Conservation (phyloP, 768 basidiomycete genomes). For the Mycena capillaripes region DNA sequence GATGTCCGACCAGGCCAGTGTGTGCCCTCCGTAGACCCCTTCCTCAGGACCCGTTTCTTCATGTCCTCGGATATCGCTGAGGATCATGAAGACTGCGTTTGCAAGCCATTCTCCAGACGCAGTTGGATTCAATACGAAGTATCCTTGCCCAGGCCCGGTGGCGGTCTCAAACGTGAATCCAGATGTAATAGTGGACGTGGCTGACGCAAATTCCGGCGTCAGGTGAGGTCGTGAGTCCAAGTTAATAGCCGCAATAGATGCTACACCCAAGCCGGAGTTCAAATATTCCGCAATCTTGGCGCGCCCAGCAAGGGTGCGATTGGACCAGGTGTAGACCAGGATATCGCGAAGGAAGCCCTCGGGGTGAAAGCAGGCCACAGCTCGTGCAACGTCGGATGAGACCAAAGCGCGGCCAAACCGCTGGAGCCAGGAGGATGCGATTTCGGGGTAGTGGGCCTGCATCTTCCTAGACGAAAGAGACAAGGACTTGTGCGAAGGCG, state of each 20-base stretch:
- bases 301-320: constrained; percentile 44
- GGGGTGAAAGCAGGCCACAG: constrained; percentile 37
- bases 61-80: constrained; percentile 45
- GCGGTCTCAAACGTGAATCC: constrained; percentile 47
- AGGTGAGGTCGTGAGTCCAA: constrained; percentile 33
- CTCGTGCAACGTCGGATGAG: neutral
- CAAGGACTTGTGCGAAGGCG: too few relatives aligned
- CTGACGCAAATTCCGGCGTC: neutral
- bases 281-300: constrained; percentile 45
- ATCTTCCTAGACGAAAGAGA: too few relatives aligned
- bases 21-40: constrained; percentile 45
- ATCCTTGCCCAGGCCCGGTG: constrained; percentile 42
- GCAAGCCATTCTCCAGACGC: constrained; percentile 40
- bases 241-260: neutral
- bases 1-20: constrained; percentile 45
- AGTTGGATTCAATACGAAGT: constrained; percentile 38
- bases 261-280: neutral
- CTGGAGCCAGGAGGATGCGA: constrained; percentile 40
- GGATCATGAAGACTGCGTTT: constrained; percentile 40
- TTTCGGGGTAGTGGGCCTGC: too few relatives aligned
- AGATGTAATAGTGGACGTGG: constrained; percentile 29
- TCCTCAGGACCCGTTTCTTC: constrained; percentile 41
- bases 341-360: constrained; percentile 45
- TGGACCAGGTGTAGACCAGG: constrained; percentile 45
- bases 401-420: constrained; percentile 34